Evolutionary conservation across 441 rosid species (phyloP).

Genomic region (Syzygium malaccense): DNA sequence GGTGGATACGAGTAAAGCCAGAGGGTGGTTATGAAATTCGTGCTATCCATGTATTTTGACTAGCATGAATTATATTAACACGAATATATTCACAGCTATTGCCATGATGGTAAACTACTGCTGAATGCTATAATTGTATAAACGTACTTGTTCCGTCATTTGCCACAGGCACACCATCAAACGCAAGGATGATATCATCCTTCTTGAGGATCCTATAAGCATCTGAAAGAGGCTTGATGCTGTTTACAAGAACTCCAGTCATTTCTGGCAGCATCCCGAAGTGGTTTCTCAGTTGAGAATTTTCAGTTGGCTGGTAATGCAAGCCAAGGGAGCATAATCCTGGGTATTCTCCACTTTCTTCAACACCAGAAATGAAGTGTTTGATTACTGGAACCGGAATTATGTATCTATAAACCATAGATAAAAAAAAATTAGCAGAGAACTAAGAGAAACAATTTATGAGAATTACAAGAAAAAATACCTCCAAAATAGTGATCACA

Average conservation of each 20-base stretch:
- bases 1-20: neutral
- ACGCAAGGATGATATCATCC: conserved; percentile 71
- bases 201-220: conserved; percentile 47
- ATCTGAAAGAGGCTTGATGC: conserved; percentile 70
- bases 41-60: neutral
- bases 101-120: neutral
- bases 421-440: conserved; percentile 1
- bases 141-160: conserved; percentile 81
- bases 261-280: conserved; percentile 53
- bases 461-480: neutral
- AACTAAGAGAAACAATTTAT: neutral
- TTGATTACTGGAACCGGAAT: conserved; percentile 80
- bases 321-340: conserved; percentile 83
- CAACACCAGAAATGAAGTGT: conserved; percentile 67
- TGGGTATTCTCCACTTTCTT: conserved; percentile 56
- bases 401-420: conserved; percentile 50
- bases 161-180: conserved; percentile 77
- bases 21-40: neutral
- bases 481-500: neutral
- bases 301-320: conserved; percentile 80
- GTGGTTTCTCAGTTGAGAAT: conserved; percentile 57
- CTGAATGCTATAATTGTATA: neutral
- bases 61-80: neutral
- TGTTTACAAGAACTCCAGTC: conserved; percentile 80
- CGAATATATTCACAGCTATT: neutral